These are phyloP conservation scores for Carallia brachiata DNA, from an alignment of 345 rosid genomes.

Conservation along the genomic window DNA sequence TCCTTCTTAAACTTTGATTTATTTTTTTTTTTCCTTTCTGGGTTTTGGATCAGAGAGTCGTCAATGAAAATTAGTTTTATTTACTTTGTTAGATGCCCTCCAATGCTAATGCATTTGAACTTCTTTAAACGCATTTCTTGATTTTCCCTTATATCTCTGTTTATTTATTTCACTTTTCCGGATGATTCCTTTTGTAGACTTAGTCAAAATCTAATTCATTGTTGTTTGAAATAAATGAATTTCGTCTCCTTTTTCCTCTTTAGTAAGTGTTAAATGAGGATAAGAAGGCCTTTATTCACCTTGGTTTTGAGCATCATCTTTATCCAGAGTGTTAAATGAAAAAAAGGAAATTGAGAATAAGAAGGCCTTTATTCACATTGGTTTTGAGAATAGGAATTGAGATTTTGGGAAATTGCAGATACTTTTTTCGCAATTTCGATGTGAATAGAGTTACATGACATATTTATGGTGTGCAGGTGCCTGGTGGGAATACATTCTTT, in stretches of 20 bases:
- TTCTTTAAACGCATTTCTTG: conserved; percentile 15
- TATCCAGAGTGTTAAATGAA: neutral
- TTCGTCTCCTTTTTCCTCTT: conserved; percentile 1
- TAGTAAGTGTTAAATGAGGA: conserved; percentile 16
- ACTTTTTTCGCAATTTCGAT: neutral
- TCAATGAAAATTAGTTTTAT: neutral
- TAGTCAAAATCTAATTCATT: conserved; percentile 24
- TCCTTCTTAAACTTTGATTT: conserved; percentile 8
- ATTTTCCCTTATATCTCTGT: conserved; percentile 6
- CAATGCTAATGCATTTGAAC: neutral
- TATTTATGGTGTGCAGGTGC: conserved; percentile 15
- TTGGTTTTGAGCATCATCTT: too few species aligned
- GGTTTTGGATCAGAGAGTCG: neutral
- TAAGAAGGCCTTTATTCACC: neutral
- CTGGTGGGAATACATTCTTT: conserved; percentile 34
- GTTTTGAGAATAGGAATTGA: too few species aligned
- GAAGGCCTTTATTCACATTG: too few species aligned
- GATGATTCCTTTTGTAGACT: conserved; percentile 7
- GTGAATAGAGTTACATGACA: conserved; percentile 12
- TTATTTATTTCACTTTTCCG: conserved; percentile 5
- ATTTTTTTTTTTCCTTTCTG: conserved; percentile 2
- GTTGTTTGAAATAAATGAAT: conserved; percentile 16
- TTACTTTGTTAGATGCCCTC: conserved; percentile 17
- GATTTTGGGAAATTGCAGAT: conserved; percentile 3
- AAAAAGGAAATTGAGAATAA: neutral